Evolutionary conservation across 176 grass and related monocot genomes (phyloP).

Genomic region (Aegilops tauschii): DNA sequence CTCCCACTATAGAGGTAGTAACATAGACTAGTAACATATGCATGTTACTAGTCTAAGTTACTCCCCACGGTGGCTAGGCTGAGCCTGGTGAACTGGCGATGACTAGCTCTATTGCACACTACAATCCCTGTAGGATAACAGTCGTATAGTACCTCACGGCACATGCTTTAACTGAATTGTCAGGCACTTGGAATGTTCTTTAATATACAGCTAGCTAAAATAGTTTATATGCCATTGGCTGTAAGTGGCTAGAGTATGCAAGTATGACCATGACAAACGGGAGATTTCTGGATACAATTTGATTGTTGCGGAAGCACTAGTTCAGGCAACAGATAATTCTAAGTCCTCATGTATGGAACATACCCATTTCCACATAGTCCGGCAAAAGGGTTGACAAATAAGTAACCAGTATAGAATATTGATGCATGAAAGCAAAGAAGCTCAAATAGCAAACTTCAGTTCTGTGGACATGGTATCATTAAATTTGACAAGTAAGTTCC

Average conservation of each 20-base stretch:
- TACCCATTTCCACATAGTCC: neutral
- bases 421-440: neutral
- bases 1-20: too few relatives aligned
- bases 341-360: neutral
- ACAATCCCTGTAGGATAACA: neutral
- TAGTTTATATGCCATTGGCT: neutral
- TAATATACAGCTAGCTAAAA: neutral
- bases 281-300: neutral
- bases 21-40: too few relatives aligned
- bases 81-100: neutral
- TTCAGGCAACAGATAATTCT: neutral
- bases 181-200: neutral
- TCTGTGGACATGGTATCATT: neutral
- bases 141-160: neutral
- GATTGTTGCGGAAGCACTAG: slow-evolving; percentile 2
- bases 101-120: neutral
- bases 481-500: neutral
- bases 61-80: too few relatives aligned
- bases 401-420: neutral
- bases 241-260: neutral
- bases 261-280: neutral
- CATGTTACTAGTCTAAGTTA: too few relatives aligned
- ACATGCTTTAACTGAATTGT: neutral
- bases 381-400: neutral
- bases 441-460: neutral